Conservation (phyloP, 2,329 filamentous ascomycete species). For the Colletotrichum sp. region DNA sequence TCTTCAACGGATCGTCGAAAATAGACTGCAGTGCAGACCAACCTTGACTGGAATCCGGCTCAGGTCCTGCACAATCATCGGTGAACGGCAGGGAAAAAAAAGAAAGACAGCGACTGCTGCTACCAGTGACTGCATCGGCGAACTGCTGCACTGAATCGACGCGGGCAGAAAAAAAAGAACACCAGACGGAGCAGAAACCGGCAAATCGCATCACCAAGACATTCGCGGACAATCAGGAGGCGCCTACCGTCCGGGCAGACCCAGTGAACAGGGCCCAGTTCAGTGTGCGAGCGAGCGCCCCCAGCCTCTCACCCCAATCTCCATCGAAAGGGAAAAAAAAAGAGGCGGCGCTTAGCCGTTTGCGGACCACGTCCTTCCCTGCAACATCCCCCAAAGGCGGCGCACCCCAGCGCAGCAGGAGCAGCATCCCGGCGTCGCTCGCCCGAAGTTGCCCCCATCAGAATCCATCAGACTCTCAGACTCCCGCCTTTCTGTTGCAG, state of each 20-base stretch:
- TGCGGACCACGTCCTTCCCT: neutral
- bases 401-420: neutral
- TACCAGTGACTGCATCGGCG: neutral
- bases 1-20: neutral
- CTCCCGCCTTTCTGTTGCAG: conserved; percentile 18
- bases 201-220: conserved; percentile 12
- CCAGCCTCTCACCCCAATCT: neutral
- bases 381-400: neutral
- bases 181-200: conserved; percentile 15
- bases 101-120: neutral
- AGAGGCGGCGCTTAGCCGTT: neutral
- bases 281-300: neutral
- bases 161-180: neutral
- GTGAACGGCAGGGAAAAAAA: neutral
- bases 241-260: neutral
- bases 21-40: neutral
- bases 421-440: conserved; percentile 18
- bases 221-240: conserved; percentile 7
- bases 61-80: conserved; percentile 2
- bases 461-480: conserved; percentile 13
- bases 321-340: neutral
- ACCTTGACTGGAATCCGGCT: neutral
- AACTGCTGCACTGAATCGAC: neutral
- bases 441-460: conserved; percentile 16
- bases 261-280: neutral